Base-by-base conservation (phyloP, 768 basidiomycete species). In the Candolleomyces eurysporus region DNA sequence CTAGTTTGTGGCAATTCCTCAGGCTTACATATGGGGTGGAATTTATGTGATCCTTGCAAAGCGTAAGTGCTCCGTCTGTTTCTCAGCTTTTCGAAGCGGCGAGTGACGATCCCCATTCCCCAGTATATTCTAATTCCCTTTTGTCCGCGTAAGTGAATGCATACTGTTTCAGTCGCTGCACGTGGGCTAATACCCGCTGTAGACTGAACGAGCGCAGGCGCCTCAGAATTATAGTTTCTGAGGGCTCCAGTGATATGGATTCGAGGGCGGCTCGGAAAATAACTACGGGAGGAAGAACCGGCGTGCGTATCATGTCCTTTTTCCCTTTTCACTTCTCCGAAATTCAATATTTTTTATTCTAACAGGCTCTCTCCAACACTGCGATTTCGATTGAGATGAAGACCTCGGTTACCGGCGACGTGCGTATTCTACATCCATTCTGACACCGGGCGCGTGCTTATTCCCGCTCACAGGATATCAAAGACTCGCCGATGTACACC, bases 21-120 rank as follows among this genome's bases (percentile, higher is more conserved):
- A 61, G 5, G 71, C 66, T 26, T 63, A 71, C 54, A 58, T 73
- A 26, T 76, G 73, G 75, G 65, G 71, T 5, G 73, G 66, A 17
- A 54, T 71, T 3, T 73, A 76, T 57, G 70, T 70, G 1, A 70
- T 71, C 51, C 63, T 75, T 3, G 72, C 73, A 5, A 73, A 74
- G 66, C 50, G 72, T 73, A 54, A 61, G 72, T 63, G n/a, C 31
- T 19, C 7, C 42, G 5, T 17, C 19, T 1, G 14, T n/a, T 36
- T 43, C n/a, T 30, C n/a, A 10, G 30, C 31, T 22, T 26, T 26
- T 36, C 36, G 36, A n/a, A n/a, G n/a, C 11, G n/a, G 26, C 17
- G 3, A 42, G 46, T 46, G 22, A 43, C 21, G 55, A 21, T 54
- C 43, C 11, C 42, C 9, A 11, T 13, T 17, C 36, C 43, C 36